Conservation (phyloP, 306 rosid genomes). For the Malus asiatica region DNA sequence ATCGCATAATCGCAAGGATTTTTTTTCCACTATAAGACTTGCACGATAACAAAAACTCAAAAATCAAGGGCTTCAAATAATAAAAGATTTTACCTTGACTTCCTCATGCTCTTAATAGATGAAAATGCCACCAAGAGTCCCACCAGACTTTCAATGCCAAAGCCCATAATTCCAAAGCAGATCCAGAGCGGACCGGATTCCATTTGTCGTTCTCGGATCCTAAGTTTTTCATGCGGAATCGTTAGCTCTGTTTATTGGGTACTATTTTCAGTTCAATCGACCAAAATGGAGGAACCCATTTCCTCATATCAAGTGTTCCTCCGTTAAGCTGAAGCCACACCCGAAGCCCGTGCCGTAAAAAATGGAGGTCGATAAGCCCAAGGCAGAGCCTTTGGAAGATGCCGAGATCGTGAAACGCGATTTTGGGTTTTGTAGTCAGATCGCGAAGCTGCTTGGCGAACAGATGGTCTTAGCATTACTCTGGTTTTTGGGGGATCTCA, state of each 20-base stretch:
- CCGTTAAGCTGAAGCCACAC: slow-evolving; percentile 42
- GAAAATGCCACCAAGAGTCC: slow-evolving; percentile 61
- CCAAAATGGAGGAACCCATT: slow-evolving; percentile 28
- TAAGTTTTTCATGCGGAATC: neutral
- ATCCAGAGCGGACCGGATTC: slow-evolving; percentile 10
- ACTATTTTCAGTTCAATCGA: slow-evolving; percentile 18
- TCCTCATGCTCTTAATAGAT: slow-evolving; percentile 44
- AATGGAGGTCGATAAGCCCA: slow-evolving; percentile 17
- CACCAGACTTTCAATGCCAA: slow-evolving; percentile 45
- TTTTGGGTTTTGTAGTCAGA: slow-evolving; percentile 49
- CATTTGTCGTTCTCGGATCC: slow-evolving; percentile 23
- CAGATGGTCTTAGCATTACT: too few relatives aligned
- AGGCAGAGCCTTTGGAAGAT: slow-evolving; percentile 15
- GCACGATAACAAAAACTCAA: neutral
- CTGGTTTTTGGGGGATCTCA: too few relatives aligned
- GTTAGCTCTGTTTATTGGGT: slow-evolving; percentile 21
- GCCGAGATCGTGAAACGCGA: slow-evolving; percentile 26
- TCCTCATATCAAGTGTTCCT: slow-evolving; percentile 37
- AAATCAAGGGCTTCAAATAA: neutral
- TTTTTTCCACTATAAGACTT: too few relatives aligned
- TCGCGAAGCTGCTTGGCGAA: slow-evolving; percentile 40
- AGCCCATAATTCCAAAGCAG: slow-evolving; percentile 25
- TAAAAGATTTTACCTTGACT: slow-evolving; percentile 34
- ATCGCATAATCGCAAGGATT: too few relatives aligned
- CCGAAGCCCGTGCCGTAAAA: slow-evolving; percentile 30